Conservation (phyloP, 176 grass and related monocot genomes). For the Lolium perenne region DNA sequence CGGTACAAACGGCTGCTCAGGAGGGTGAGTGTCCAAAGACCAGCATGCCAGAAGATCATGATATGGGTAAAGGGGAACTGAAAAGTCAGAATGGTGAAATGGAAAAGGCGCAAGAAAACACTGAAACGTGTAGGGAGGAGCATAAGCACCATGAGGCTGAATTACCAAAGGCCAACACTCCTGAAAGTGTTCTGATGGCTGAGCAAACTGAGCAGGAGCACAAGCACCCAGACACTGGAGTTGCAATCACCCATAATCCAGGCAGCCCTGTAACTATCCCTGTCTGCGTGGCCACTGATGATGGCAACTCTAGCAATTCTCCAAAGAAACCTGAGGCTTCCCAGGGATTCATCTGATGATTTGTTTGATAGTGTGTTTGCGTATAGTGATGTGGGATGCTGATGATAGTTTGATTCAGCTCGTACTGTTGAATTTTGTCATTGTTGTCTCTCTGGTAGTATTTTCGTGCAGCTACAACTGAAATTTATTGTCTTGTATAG, state of each 20-base stretch:
- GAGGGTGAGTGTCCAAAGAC: slow-evolving; percentile 6
- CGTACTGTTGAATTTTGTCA: not conserved
- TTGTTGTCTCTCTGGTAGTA: not conserved
- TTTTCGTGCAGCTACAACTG: slow-evolving; percentile 13
- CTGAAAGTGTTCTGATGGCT: slow-evolving; percentile 30
- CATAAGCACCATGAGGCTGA: slow-evolving; percentile 33
- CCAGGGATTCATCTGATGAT: slow-evolving; percentile 56
- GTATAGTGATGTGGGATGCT: slow-evolving; percentile 21
- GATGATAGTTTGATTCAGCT: slow-evolving; percentile 19
- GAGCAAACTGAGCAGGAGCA: slow-evolving; percentile 33
- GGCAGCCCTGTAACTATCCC: slow-evolving; percentile 54
- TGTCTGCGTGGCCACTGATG: slow-evolving; percentile 24
- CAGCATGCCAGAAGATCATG: slow-evolving; percentile 15
- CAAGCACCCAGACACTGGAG: slow-evolving; percentile 33
- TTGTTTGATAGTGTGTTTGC: slow-evolving; percentile 36
- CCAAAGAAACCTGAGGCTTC: slow-evolving; percentile 52
- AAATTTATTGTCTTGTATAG: not conserved
- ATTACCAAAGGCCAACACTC: not conserved
- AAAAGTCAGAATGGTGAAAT: slow-evolving; percentile 28
- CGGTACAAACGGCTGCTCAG: slow-evolving; percentile 12
- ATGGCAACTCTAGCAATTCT: slow-evolving; percentile 37
- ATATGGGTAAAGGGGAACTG: not conserved
- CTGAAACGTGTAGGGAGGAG: slow-evolving; percentile 1
- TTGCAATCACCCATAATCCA: slow-evolving; percentile 39
- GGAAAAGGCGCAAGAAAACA: slow-evolving; percentile 13